phyloP scores from a whole-genome alignment of 768 basidiomycete species.

The Boletus huronensis region DNA sequence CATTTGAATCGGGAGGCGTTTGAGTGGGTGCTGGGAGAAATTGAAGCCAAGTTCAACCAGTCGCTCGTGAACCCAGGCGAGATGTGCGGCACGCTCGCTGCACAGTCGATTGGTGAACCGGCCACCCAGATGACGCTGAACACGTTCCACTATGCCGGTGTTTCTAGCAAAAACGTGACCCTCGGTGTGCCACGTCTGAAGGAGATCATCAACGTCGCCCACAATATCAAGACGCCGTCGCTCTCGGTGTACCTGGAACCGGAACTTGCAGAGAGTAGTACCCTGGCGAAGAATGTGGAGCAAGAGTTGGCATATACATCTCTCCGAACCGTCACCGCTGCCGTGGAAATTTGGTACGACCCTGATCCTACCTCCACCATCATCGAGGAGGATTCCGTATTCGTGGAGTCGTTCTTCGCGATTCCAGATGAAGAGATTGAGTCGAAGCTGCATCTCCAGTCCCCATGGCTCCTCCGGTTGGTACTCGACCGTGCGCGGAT shows the following conservation, averaged over 20 bases:
- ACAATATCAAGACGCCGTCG: constrained; percentile 97
- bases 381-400: constrained; percentile 93
- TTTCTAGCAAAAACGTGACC: constrained; percentile 99
- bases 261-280: constrained; percentile 56
- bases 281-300: constrained; percentile 82
- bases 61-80: constrained; percentile 92
- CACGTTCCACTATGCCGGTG: constrained; percentile 99
- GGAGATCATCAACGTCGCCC: constrained; percentile 99
- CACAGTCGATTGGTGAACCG: constrained; percentile 98
- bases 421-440: constrained; percentile 98
- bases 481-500: constrained; percentile 97
- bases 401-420: constrained; percentile 98
- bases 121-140: constrained; percentile 99
- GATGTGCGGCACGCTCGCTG: constrained; percentile 98
- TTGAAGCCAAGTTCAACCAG: constrained; percentile 94
- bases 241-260: constrained; percentile 86
- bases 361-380: constrained; percentile 88
- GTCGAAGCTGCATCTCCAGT: constrained; percentile 84
- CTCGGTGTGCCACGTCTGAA: constrained; percentile 98
- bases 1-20: constrained; percentile 92
- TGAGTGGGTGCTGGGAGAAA: constrained; percentile 94
- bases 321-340: constrained; percentile 87
- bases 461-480: constrained; percentile 95
- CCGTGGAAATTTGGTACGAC: constrained; percentile 98
- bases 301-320: constrained; percentile 94